Evolutionary conservation across 2,329 filamentous ascomycete genomes (phyloP).

Genomic region (Pseudogymnoascus destructans): DNA sequence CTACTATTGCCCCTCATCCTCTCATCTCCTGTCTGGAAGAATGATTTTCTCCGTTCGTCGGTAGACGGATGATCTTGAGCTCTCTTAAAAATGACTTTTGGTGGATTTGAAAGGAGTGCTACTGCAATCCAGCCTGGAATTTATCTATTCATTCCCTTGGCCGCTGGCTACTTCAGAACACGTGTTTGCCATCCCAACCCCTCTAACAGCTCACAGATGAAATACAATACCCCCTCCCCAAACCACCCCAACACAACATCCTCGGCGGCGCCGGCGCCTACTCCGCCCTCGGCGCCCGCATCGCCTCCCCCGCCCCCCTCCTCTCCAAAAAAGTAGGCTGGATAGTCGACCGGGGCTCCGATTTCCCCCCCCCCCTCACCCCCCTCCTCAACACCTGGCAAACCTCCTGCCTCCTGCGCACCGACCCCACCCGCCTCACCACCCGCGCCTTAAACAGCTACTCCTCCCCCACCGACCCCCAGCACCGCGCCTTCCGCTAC

Average conservation of each 20-base stretch:
- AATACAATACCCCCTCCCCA: slow-evolving; percentile 69
- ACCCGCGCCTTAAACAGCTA: slow-evolving; percentile 93
- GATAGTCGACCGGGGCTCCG: slow-evolving; percentile 80
- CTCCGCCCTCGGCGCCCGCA: slow-evolving; percentile 72
- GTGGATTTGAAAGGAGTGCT: background rate
- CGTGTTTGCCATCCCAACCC: background rate
- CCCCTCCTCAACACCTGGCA: slow-evolving; percentile 58
- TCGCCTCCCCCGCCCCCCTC: slow-evolving; percentile 58
- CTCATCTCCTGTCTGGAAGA: background rate
- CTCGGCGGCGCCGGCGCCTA: slow-evolving; percentile 85
- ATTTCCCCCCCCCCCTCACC: slow-evolving; percentile 62
- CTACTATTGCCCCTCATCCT: background rate
- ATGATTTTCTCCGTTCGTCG: background rate
- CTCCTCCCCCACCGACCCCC: slow-evolving; percentile 42
- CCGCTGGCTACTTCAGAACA: background rate
- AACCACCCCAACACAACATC: slow-evolving; percentile 56
- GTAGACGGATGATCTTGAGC: background rate
- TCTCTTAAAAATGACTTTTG: background rate
- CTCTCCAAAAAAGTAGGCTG: slow-evolving; percentile 62
- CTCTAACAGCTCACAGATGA: slow-evolving; percentile 49
- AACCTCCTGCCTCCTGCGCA: slow-evolving; percentile 58
- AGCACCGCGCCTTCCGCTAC: slow-evolving; percentile 71
- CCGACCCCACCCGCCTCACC: slow-evolving; percentile 55
- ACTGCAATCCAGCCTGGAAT: background rate
- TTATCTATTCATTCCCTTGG: background rate